These are phyloP conservation scores for Triticum turgidum DNA, from an alignment of 176 grass and related monocot species.

Conservation along the genomic window DNA sequence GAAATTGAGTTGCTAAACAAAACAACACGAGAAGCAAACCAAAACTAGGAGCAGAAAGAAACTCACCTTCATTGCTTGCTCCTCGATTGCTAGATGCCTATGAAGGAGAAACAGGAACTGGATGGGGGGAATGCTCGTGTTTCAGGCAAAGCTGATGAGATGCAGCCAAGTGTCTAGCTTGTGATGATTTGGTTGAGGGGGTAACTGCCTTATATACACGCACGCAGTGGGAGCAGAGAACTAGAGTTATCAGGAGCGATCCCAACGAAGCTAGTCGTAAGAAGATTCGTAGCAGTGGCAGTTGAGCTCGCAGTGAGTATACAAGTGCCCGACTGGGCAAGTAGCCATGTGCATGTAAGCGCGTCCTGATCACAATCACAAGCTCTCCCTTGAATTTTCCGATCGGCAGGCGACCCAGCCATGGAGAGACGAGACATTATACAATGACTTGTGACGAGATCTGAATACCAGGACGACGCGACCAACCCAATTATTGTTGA, in stretches of 20 bases:
- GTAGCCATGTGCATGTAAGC: slow-evolving; percentile 23
- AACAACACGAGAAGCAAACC: too few relatives aligned
- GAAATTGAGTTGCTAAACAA: background rate
- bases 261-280: too few relatives aligned
- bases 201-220: background rate
- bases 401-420: background rate
- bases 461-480: background rate
- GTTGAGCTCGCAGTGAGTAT: too few relatives aligned
- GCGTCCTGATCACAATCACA: slow-evolving; percentile 12
- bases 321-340: too few relatives aligned
- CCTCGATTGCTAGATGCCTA: background rate
- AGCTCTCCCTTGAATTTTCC: background rate
- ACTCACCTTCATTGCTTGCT: slow-evolving; percentile 31
- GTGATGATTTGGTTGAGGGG: background rate
- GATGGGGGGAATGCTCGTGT: background rate
- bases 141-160: background rate
- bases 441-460: background rate
- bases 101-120: background rate
- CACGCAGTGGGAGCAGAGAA: background rate
- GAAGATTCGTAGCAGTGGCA: background rate
- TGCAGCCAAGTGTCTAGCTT: background rate
- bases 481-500: background rate
- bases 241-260: too few relatives aligned
- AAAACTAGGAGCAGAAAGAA: background rate
- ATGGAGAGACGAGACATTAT: background rate